Percentiles rank a stretch among this genome's conserved stretches.
Evolutionary conservation across 1,284 basidiomycete species (phyloP).

Genomic region (Ustilago cynodontis): DNA sequence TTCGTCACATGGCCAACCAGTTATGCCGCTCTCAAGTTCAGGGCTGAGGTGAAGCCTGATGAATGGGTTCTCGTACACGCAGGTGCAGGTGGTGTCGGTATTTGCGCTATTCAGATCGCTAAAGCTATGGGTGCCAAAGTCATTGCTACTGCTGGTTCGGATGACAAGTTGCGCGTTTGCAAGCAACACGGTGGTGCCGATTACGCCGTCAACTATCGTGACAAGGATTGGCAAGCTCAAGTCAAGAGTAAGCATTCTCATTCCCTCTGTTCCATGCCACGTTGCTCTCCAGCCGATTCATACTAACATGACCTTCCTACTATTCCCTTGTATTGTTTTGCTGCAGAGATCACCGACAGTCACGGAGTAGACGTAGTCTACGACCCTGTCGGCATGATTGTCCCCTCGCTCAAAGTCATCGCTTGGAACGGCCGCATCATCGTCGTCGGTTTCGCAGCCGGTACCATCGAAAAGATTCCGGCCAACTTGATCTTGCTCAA

Average conservation of each 20-base stretch:
- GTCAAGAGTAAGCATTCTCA: conserved; percentile 57
- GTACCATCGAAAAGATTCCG: conserved; percentile 65
- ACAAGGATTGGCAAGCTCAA: conserved; percentile 63
- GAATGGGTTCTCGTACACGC: conserved; percentile 64
- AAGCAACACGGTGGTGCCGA: conserved; percentile 62
- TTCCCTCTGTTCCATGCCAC: neutral
- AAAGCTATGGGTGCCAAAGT: conserved; percentile 64
- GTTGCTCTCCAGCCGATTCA: too few species aligned
- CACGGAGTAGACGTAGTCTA: conserved; percentile 74
- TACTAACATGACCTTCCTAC: too few species aligned
- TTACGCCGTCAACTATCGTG: conserved; percentile 62
- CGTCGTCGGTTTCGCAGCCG: conserved; percentile 78
- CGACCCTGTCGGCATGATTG: conserved; percentile 64
- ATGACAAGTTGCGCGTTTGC: conserved; percentile 61
- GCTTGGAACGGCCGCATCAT: conserved; percentile 92
- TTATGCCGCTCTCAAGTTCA: conserved; percentile 61
- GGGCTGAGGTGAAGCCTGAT: conserved; percentile 55
- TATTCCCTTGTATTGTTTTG: neutral
- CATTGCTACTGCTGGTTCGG: conserved; percentile 61
- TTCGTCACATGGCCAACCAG: conserved; percentile 66
- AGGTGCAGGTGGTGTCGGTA: conserved; percentile 83
- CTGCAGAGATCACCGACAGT: conserved; percentile 53
- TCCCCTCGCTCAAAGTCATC: conserved; percentile 72
- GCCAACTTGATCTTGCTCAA: conserved; percentile 90
- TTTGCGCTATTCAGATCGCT: conserved; percentile 71